Percentiles rank a stretch among this genome's conserved stretches.
Conservation (phyloP, 2,329 filamentous ascomycete genomes). For the Colletotrichum sp. region DNA sequence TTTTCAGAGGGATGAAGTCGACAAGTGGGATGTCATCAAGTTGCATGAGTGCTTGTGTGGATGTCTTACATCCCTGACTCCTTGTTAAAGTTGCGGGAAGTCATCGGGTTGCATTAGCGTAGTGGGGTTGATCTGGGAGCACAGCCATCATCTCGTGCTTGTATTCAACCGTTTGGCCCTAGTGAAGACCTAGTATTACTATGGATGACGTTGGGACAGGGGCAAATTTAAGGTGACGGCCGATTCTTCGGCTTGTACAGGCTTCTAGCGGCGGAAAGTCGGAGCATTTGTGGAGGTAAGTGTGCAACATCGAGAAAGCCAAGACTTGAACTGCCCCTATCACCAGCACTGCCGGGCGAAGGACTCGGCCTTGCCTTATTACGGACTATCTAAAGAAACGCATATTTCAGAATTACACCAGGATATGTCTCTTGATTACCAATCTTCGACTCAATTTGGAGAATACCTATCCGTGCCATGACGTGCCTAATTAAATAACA, state of each 20-base stretch:
- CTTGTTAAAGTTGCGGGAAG: background rate
- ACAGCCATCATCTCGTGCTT: background rate
- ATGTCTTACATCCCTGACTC: background rate
- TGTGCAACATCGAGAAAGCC: background rate
- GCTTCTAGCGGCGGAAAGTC: background rate
- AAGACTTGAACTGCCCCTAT: background rate
- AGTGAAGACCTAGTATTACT: background rate
- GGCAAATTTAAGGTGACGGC: background rate
- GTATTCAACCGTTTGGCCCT: background rate
- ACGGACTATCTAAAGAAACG: background rate
- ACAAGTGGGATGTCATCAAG: background rate
- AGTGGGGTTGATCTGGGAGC: background rate
- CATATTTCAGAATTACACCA: background rate
- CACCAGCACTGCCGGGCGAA: background rate
- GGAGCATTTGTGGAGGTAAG: background rate
- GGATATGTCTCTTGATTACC: background rate
- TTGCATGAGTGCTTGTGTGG: background rate
- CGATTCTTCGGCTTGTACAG: background rate
- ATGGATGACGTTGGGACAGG: background rate
- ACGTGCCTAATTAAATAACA: background rate
- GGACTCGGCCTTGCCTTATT: background rate
- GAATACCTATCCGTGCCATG: background rate
- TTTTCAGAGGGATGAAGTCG: background rate
- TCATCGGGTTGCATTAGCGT: background rate
- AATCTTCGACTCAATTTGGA: background rate